Evolutionary conservation across 2,329 filamentous ascomycete species (phyloP).

Genomic region (Hortaea werneckii): DNA sequence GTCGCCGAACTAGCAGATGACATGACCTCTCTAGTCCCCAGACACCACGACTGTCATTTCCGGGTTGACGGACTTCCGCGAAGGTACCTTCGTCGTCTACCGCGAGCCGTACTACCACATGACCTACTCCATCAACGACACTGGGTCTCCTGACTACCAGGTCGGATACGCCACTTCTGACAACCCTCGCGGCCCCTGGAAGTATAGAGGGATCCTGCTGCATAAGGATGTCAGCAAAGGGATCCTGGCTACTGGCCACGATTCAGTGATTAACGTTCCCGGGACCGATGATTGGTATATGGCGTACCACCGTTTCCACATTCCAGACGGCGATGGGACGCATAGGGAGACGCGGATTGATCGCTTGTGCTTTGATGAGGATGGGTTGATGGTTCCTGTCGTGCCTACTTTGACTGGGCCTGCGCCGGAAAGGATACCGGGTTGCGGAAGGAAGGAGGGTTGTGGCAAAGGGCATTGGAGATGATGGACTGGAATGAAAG

Average conservation of each 20-base stretch:
- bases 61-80: slow-evolving; percentile 36
- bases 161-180: slow-evolving; percentile 24
- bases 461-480: not conserved
- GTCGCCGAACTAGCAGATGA: slow-evolving; percentile 36
- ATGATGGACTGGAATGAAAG: too few relatives aligned
- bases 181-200: not conserved
- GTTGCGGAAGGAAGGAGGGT: not conserved
- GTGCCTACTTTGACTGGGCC: slow-evolving; percentile 27
- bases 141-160: slow-evolving; percentile 36
- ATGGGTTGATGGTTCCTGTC: slow-evolving; percentile 31
- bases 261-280: slow-evolving; percentile 38
- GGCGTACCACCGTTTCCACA: slow-evolving; percentile 39
- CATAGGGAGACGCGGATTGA: slow-evolving; percentile 37
- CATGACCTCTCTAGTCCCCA: slow-evolving; percentile 36
- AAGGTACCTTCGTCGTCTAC: slow-evolving; percentile 36
- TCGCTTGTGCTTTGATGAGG: slow-evolving; percentile 27
- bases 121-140: slow-evolving; percentile 42
- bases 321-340: slow-evolving; percentile 37
- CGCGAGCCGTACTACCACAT: slow-evolving; percentile 38
- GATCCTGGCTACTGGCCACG: slow-evolving; percentile 39
- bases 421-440: not conserved
- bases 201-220: not conserved
- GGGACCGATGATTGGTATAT: slow-evolving; percentile 43
- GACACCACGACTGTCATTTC: slow-evolving; percentile 24
- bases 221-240: slow-evolving; percentile 24